Conservation (phyloP, 1,284 basidiomycete genomes). For the Ustilago tritici region DNA sequence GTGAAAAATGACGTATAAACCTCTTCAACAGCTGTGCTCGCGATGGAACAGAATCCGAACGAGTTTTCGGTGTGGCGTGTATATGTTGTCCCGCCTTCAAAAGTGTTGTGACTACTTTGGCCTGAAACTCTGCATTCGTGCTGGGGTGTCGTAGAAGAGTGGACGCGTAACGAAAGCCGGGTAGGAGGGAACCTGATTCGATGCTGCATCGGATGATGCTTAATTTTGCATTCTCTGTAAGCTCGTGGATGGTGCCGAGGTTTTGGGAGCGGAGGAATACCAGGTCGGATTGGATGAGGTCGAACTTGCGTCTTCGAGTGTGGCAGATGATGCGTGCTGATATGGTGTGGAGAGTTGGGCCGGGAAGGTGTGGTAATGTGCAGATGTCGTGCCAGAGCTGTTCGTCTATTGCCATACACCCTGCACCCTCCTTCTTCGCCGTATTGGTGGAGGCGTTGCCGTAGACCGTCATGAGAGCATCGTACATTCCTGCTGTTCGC, state of each 20-base stretch:
- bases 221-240: conserved; percentile 24
- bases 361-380: conserved; percentile 12
- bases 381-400: conserved; percentile 44
- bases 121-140: not conserved
- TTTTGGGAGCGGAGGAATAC: conserved; percentile 11
- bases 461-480: conserved; percentile 37
- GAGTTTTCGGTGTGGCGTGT: not conserved
- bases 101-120: conserved; percentile 23
- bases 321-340: conserved; percentile 45
- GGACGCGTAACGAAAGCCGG: conserved; percentile 17
- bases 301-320: conserved; percentile 21
- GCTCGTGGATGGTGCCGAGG: conserved; percentile 15
- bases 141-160: not conserved
- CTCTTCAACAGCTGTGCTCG: conserved; percentile 32
- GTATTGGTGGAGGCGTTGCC: conserved; percentile 18
- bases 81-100: conserved; percentile 28
- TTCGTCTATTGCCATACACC: conserved; percentile 16
- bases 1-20: conserved; percentile 30
- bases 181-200: conserved; percentile 21
- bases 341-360: conserved; percentile 30
- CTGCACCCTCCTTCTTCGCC: not conserved
- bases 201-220: conserved; percentile 28
- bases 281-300: conserved; percentile 35
- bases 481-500: conserved; percentile 45
- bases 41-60: conserved; percentile 13